Evolutionary conservation across 2,329 filamentous ascomycete species (phyloP).

Genomic region (Dothistroma septosporum): DNA sequence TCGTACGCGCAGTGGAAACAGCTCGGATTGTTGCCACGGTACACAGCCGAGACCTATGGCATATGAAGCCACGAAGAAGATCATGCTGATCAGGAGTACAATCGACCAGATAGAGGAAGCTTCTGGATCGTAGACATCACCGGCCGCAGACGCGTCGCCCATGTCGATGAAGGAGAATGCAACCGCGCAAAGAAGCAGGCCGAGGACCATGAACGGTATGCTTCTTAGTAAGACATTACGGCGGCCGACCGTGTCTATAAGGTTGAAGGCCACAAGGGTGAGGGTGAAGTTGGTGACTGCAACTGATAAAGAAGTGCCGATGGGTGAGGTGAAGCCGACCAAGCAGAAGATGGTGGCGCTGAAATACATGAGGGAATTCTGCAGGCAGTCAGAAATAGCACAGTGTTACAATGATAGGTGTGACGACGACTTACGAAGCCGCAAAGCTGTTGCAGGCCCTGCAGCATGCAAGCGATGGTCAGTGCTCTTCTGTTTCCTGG

Average conservation of each 20-base stretch:
- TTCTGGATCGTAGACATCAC: conserved; percentile 22
- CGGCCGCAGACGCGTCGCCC: neutral
- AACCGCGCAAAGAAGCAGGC: conserved; percentile 65
- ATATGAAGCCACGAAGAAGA: conserved; percentile 79
- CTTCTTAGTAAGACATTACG: conserved; percentile 69
- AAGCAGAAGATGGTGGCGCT: conserved; percentile 46
- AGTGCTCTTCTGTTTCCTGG: conserved; percentile 66
- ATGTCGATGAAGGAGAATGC: conserved; percentile 66
- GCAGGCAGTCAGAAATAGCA: conserved; percentile 1
- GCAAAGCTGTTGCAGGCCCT: conserved; percentile 71
- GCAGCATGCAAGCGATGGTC: conserved; percentile 78
- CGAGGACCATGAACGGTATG: conserved; percentile 76
- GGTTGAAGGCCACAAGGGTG: conserved; percentile 44
- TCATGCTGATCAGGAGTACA: conserved; percentile 69
- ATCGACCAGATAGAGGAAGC: conserved; percentile 32
- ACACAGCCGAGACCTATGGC: conserved; percentile 86
- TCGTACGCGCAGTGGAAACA: conserved; percentile 70
- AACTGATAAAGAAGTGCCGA: conserved; percentile 43
- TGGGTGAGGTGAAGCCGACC: conserved; percentile 44
- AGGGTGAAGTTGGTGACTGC: conserved; percentile 46
- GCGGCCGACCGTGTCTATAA: conserved; percentile 44
- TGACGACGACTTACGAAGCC: conserved; percentile 17
- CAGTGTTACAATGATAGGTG: neutral
- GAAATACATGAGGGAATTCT: conserved; percentile 49
- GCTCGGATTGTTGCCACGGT: conserved; percentile 92